phyloP scores from a whole-genome alignment of 1,284 basidiomycete genomes.

The Tylopilus sp. region DNA sequence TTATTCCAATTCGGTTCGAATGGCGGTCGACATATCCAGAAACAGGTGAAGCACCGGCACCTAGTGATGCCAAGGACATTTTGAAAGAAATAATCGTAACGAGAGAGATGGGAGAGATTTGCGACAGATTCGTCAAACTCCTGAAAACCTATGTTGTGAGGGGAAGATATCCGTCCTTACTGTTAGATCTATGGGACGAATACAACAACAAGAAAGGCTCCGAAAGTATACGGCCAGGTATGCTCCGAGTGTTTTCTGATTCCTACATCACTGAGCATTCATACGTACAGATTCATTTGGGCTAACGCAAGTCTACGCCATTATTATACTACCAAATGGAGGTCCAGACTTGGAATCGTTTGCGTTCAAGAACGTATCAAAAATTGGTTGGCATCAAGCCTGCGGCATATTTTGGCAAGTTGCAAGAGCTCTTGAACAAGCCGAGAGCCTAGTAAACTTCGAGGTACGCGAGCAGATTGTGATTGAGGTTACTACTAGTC shows the following conservation, averaged over 20 bases:
- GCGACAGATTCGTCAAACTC: constrained; percentile 74
- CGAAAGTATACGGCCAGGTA: constrained; percentile 85
- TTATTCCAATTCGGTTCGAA: constrained; percentile 64
- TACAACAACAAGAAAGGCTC: constrained; percentile 71
- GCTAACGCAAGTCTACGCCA: constrained; percentile 75
- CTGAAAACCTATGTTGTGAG: constrained; percentile 81
- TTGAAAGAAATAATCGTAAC: constrained; percentile 88
- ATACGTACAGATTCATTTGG: constrained; percentile 60
- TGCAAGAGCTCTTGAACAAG: constrained; percentile 67
- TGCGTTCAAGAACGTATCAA: constrained; percentile 48
- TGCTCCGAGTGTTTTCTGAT: constrained; percentile 7
- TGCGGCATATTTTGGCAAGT: constrained; percentile 91
- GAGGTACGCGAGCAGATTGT: constrained; percentile 59
- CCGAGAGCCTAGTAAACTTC: constrained; percentile 77
- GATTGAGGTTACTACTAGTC: neutral
- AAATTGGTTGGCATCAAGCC: constrained; percentile 78
- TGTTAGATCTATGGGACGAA: constrained; percentile 85
- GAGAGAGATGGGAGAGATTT: constrained; percentile 67
- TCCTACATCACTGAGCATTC: constrained; percentile 4
- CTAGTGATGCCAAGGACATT: constrained; percentile 72
- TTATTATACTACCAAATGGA: constrained; percentile 86
- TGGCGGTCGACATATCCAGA: constrained; percentile 15
- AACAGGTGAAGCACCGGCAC: constrained; percentile 56
- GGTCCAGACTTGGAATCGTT: constrained; percentile 88
- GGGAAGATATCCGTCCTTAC: constrained; percentile 75